Evolutionary conservation across 805 yeast genomes (phyloP), one percentile per base, ranked within the genome.

Genomic region (Metschnikowia kunwiensis): DNA sequence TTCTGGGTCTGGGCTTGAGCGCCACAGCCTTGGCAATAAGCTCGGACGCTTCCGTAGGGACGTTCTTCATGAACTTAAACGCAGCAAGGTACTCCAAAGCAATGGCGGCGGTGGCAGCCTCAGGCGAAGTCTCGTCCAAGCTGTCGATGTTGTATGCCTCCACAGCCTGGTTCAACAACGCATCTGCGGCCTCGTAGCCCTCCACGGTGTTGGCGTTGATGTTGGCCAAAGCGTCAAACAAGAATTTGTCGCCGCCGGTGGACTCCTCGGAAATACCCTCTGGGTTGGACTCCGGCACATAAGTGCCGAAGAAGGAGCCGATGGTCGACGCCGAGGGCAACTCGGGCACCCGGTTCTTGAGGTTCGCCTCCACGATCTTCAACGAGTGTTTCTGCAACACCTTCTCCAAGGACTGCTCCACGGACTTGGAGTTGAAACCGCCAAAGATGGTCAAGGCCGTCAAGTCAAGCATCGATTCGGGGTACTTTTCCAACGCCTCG

Each of bases 301-400:
- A 89, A n/a, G 96, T 88, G 50, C 86, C 85, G 53, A 89, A 81
- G 72, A 88, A 89, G 2, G 97, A 81, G 32, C 86, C 76, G 54
- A 87, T 70, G 38, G 94, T 82, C 16, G 95, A 78, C 33, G 89
- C 78, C 11, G 95, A 82, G 30, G 96, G 95, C 54, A 88, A 73
- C 43, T 71, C 74, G 44, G 70, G 70, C 42, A 68, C 68, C 35
- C 72, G 64, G 42, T 67, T 63, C 41, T 73, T 65, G 48, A 79
- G 68, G 52, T 77, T 72, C 46, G 73, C 78, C 55, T 77, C 78
- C 42, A 85, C 82, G 30, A 83, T 68, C 61, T 74, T 77, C 57
- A 75, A 77, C n/a, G 96, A 81, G 58, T 80, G 87, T 55, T 80
- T 78, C 59, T 77, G 78, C 70, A 91, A 75, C 33, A 86, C 87